Evolutionary conservation across 164 flowering plant species (phyloP).

Genomic region (Hamamelis virginiana): DNA sequence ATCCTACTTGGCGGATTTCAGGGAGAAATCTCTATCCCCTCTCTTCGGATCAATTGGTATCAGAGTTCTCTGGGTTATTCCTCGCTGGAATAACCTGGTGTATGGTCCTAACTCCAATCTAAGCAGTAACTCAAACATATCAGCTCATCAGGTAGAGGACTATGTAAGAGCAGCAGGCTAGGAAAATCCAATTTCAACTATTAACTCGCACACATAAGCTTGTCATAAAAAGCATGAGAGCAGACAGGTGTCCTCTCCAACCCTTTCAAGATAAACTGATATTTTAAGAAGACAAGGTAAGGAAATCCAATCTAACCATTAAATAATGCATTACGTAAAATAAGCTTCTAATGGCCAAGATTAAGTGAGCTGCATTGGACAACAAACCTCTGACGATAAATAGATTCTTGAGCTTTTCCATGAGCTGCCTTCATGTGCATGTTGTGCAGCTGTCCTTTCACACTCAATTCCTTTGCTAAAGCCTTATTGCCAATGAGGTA

Average conservation of each 20-base stretch:
- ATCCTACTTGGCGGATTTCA: neutral
- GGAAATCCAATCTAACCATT: no score
- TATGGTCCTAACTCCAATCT: neutral
- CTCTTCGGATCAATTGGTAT: neutral
- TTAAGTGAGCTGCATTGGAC: neutral
- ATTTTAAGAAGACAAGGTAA: no score
- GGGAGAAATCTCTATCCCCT: neutral
- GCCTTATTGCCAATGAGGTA: constrained; percentile 87
- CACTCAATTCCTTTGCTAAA: constrained; percentile 87
- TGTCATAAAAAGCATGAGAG: neutral
- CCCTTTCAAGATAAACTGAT: no score
- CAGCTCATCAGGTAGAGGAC: neutral
- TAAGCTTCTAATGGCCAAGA: no score
- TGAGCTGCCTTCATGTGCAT: constrained; percentile 97
- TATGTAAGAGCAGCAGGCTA: neutral
- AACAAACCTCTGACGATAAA: constrained; percentile 89
- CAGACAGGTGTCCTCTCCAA: neutral
- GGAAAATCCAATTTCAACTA: no score
- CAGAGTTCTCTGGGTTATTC: no score
- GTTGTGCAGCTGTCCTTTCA: constrained; percentile 84
- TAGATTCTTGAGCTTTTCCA: constrained; percentile 91
- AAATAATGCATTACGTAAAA: no score
- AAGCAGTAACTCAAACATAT: neutral
- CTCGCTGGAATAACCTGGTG: neutral
- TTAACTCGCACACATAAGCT: no score